phyloP scores from a whole-genome alignment of 768 basidiomycete genomes.

The Strobilomyces confusus region DNA sequence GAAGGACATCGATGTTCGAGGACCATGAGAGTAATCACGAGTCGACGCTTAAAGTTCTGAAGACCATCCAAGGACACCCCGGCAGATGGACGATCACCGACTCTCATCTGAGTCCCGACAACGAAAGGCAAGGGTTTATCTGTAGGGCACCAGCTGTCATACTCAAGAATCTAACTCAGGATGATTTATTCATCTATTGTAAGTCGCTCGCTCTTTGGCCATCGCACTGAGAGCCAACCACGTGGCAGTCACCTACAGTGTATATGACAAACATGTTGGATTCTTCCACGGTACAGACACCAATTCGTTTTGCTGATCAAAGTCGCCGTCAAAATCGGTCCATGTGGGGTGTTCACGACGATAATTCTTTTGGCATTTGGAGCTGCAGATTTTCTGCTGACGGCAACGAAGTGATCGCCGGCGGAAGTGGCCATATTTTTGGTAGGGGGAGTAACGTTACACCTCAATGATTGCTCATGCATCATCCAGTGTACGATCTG shows the following conservation, averaged over 20 bases:
- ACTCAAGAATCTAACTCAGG: conserved; percentile 36
- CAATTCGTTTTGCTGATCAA: conserved; percentile 56
- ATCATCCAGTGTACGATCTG: conserved; percentile 79
- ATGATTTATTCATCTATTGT: conserved; percentile 94
- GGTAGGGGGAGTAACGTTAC: conserved; percentile 36
- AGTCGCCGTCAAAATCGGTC: conserved; percentile 33
- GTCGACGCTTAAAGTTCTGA: conserved; percentile 46
- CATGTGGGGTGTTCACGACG: conserved; percentile 32
- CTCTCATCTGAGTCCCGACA: conserved; percentile 84
- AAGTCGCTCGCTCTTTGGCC: background rate
- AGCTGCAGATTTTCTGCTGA: conserved; percentile 96
- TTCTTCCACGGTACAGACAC: conserved; percentile 53
- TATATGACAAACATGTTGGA: conserved; percentile 75
- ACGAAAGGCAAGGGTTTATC: conserved; percentile 57
- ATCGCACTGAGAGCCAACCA: background rate
- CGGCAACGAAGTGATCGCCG: conserved; percentile 92
- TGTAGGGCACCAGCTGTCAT: conserved; percentile 46
- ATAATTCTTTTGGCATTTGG: conserved; percentile 74
- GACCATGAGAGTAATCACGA: conserved; percentile 40
- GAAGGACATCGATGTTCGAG: conserved; percentile 17
- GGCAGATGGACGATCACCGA: conserved; percentile 96
- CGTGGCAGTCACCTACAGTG: conserved; percentile 58
- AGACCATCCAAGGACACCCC: conserved; percentile 70
- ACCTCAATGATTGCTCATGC: background rate
- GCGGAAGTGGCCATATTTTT: conserved; percentile 79